A percentile compares a stretch with the other conserved stretches of the same genome.
phyloP scores from a whole-genome alignment of 441 rosid genomes.

The Erysimum cheiri region DNA sequence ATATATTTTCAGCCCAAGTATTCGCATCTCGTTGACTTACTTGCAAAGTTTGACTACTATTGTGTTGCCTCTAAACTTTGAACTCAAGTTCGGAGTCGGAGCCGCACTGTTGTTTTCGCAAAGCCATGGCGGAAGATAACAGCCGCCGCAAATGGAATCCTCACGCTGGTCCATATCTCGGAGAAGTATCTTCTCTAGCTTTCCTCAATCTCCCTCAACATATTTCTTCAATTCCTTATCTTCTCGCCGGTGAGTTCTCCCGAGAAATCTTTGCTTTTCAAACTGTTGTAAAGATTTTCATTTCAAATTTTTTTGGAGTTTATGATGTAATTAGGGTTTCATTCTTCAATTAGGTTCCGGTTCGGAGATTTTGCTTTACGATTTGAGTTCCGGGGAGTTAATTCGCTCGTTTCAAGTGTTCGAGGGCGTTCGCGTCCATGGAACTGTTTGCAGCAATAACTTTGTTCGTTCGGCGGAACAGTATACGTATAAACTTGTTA shows the following conservation, averaged over 20 bases:
- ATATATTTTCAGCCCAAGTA: not conserved
- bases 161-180: conserved; percentile 66
- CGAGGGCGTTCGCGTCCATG: conserved; percentile 89
- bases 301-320: not conserved
- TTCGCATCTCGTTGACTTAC: conserved; percentile 5
- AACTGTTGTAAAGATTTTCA: not conserved
- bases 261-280: not conserved
- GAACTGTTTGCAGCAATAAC: conserved; percentile 56
- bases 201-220: conserved; percentile 65
- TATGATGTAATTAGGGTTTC: not conserved
- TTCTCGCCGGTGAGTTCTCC: conserved; percentile 67
- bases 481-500: conserved; percentile 53
- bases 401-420: conserved; percentile 74
- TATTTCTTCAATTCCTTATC: conserved; percentile 63
- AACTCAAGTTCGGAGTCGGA: conserved; percentile 36
- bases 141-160: conserved; percentile 52
- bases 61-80: conserved; percentile 32
- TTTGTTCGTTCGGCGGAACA: conserved; percentile 34
- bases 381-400: conserved; percentile 58
- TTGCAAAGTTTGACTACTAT: conserved; percentile 29
- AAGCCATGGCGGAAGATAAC: conserved; percentile 52
- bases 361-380: conserved; percentile 71
- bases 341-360: conserved; percentile 67
- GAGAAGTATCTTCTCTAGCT: conserved; percentile 80
- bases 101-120: conserved; percentile 20